Evolutionary conservation across 1,284 basidiomycete species (phyloP), one percentile per base, ranked within the genome.

Genomic region (Cryptococcus jaspeensis): DNA sequence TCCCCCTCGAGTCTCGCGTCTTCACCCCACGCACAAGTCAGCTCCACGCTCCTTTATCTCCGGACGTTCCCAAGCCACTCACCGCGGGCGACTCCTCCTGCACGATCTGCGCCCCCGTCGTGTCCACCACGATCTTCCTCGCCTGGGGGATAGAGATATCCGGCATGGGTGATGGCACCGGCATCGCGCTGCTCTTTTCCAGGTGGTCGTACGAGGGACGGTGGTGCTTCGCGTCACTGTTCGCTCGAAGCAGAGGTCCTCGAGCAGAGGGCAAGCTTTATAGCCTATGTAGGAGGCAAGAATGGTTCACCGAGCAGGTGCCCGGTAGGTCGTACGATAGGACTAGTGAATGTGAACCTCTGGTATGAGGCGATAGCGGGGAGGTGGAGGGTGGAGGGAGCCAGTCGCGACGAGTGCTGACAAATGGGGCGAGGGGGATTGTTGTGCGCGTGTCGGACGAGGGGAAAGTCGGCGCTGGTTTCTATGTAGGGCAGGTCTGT

Each of bases 41-140:
- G 66, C 54, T 47, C 42, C 42, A 43, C n/a, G 52, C 36, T 16
- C 43, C 28, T 32, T 32, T 20, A 16, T n/a, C 4, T 38, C 38
- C 3, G 4, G 28, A 3, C 46, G 12, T n/a, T 5, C 43, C 32
- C 43, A 18, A 48, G 37, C 40, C 49, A 79, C 86, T 75, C 66
- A 92, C 91, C 81, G 92, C 89, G n/a, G 89, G 89, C 2, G 91
- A 93, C 72, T 92, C 91, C 77, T 94, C 92, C 53, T 87, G 84
- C 41, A 95, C 82, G 59, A 95, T 94, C 61, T 93, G 83, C 16
- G 92, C 92, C 18, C 92, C 92, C 1, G 71, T 74, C 25, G 72
- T 74, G 51, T 78, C 76, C 11, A 78, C 75, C 28, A 69, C 69
- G 40, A 78, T 78, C 43, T 70, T 56, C 61, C 72, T 70, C 9